phyloP scores from a whole-genome alignment of 768 basidiomycete species.

The Auriculariales sp. region DNA sequence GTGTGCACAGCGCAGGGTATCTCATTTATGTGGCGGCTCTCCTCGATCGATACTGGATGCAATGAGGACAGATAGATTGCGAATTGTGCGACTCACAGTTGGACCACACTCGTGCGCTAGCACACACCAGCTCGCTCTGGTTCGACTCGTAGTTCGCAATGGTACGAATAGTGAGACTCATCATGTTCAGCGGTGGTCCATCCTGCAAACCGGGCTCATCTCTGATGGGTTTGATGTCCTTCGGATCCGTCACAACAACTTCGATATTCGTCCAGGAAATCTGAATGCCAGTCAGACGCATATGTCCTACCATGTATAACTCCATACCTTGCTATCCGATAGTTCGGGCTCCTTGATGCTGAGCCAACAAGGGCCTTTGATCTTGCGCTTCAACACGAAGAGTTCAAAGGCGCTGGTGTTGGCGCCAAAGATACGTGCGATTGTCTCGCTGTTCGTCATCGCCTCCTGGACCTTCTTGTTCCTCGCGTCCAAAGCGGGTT shows the following conservation, averaged over 20 bases:
- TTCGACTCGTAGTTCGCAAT: constrained; percentile 91
- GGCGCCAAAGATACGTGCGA: constrained; percentile 78
- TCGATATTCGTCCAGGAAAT: constrained; percentile 97
- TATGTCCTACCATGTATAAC: not conserved
- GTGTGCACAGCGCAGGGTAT: constrained; percentile 75
- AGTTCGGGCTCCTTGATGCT: constrained; percentile 63
- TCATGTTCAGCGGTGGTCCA: constrained; percentile 76
- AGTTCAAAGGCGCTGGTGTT: constrained; percentile 88
- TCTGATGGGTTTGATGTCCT: constrained; percentile 68
- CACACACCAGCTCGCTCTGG: constrained; percentile 85
- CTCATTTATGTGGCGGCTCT: constrained; percentile 79
- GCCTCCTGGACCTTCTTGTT: too few relatives aligned
- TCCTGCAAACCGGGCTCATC: constrained; percentile 62
- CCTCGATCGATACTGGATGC: constrained; percentile 66
- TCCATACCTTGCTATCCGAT: constrained; percentile 64
- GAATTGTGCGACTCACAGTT: constrained; percentile 29
- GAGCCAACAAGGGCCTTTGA: constrained; percentile 99
- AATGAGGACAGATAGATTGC: not conserved
- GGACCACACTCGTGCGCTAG: constrained; percentile 72
- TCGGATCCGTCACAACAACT: constrained; percentile 67
- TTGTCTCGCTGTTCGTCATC: constrained; percentile 60
- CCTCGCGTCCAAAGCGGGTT: not conserved
- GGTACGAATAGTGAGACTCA: constrained; percentile 77
- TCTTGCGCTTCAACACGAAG: constrained; percentile 87
- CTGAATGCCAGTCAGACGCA: constrained; percentile 23